A percentile compares a stretch with the other conserved stretches of the same genome.
Conservation (phyloP, 129 eudicot genomes). For the Flaveria linearis region DNA sequence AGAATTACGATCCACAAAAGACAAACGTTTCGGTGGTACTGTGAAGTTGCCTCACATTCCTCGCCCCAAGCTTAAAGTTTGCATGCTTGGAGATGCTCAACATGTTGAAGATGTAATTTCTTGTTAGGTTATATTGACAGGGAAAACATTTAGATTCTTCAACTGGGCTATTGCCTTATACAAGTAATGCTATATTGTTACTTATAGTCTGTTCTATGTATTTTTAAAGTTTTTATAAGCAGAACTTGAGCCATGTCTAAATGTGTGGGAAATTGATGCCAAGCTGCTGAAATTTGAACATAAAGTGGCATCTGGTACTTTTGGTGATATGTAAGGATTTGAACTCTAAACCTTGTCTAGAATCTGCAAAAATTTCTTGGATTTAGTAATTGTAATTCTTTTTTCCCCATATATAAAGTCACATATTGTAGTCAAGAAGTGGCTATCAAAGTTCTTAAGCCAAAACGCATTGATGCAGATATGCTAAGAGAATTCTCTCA, state of each 20-base stretch:
- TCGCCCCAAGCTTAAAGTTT: slow-evolving; percentile 54
- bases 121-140: neutral
- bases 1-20: slow-evolving; percentile 60
- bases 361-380: too few relatives aligned
- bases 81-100: slow-evolving; percentile 69
- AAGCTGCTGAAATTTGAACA: too few relatives aligned
- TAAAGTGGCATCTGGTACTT: too few relatives aligned
- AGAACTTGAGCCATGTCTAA: neutral
- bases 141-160: neutral
- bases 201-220: neutral
- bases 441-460: too few relatives aligned
- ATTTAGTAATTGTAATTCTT: too few relatives aligned
- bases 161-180: neutral
- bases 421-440: too few relatives aligned
- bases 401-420: too few relatives aligned
- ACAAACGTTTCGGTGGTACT: slow-evolving; percentile 59
- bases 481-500: too few relatives aligned
- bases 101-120: slow-evolving; percentile 56
- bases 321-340: too few relatives aligned
- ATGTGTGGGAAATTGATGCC: too few relatives aligned
- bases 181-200: neutral
- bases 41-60: slow-evolving; percentile 59
- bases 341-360: too few relatives aligned
- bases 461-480: too few relatives aligned
- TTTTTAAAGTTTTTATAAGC: neutral